phyloP scores from a whole-genome alignment of 2,329 filamentous ascomycete genomes.

The Ascochyta fabae region DNA sequence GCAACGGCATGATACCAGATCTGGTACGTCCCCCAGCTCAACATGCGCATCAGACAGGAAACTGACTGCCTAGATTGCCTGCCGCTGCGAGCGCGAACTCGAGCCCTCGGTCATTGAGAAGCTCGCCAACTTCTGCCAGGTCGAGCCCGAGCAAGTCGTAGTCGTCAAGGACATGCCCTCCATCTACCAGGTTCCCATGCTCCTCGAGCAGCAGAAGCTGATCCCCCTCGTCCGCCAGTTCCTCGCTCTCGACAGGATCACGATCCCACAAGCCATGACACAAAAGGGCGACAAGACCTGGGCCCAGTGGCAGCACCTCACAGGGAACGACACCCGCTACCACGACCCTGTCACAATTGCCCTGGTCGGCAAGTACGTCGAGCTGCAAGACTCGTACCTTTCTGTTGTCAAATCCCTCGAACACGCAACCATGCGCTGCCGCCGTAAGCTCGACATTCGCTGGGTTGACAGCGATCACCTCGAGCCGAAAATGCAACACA shows the following conservation, averaged over 20 bases:
- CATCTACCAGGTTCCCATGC: constrained; percentile 93
- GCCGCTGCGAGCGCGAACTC: constrained; percentile 81
- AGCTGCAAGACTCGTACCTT: constrained; percentile 84
- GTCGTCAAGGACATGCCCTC: constrained; percentile 86
- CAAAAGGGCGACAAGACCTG: constrained; percentile 73
- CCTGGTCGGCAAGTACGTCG: constrained; percentile 90
- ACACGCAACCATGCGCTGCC: constrained; percentile 87
- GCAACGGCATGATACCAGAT: constrained; percentile 69
- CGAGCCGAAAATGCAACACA: constrained; percentile 68
- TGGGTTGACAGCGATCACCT: constrained; percentile 88
- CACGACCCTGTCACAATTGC: constrained; percentile 78
- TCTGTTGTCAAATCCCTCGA: constrained; percentile 86
- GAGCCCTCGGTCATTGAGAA: constrained; percentile 79
- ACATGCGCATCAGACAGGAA: background rate
- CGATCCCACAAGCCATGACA: constrained; percentile 61
- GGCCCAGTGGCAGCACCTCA: constrained; percentile 77
- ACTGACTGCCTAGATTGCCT: constrained; percentile 72
- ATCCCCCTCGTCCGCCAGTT: constrained; percentile 69
- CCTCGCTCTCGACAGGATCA: constrained; percentile 68
- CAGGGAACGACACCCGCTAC: constrained; percentile 69
- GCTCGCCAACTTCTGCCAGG: constrained; percentile 87
- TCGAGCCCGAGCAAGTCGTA: constrained; percentile 83
- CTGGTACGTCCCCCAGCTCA: constrained; percentile 57
- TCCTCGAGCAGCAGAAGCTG: constrained; percentile 82
- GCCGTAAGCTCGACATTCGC: constrained; percentile 77